Base-by-base conservation (phyloP, 805 yeast genomes). In the Saccharomycopsis guyanensis region DNA sequence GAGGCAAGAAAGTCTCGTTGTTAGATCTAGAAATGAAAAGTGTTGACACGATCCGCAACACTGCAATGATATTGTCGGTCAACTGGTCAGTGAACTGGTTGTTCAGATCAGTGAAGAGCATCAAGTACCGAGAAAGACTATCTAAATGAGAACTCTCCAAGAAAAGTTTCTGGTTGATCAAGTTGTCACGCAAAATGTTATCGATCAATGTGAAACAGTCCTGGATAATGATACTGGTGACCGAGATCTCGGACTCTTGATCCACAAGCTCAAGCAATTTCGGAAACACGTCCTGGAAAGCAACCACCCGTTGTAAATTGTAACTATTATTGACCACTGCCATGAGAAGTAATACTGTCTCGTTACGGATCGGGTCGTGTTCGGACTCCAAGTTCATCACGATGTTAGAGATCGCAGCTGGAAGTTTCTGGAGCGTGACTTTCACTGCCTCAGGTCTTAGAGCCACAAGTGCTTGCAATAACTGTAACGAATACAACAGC, bases 251-350 rank as follows among this genome's bases (percentile, higher is more conserved):
- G 27, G 96, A 96, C 62, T 89, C 97, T 52, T 79, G 84, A 13
- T 77, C 80, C 20, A 91, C 79, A 12, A 93, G 82, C n/a, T 68
- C 71, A 57, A 91, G 89, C 10, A 88, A 64, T 50, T 72, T 77
- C 51, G 87, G 96, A 58, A 93, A 89, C 0, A 94, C 82, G 55
- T 86, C 89, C 60, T 93, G 97, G 59, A 93, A 93, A 0, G 95
- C 98, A 7, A 94, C 94, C 16, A 93, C 66, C 57, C 88, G 89
- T 60, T 93, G 98, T 27, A 91, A 80, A 60, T 86, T 91, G 49
- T 80, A 77, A 56, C 87, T 86, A 50, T 85, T 82, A 55, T 81
- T 80, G 10, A 80, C 94, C 2, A 93, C 70, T 8, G 88, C 82
- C 80, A 84, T 81, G 42, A 94, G 67, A n/a, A 94, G 66, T 43